Base-by-base conservation (phyloP, 2,329 filamentous ascomycete genomes). In the Fusarium sp. region DNA sequence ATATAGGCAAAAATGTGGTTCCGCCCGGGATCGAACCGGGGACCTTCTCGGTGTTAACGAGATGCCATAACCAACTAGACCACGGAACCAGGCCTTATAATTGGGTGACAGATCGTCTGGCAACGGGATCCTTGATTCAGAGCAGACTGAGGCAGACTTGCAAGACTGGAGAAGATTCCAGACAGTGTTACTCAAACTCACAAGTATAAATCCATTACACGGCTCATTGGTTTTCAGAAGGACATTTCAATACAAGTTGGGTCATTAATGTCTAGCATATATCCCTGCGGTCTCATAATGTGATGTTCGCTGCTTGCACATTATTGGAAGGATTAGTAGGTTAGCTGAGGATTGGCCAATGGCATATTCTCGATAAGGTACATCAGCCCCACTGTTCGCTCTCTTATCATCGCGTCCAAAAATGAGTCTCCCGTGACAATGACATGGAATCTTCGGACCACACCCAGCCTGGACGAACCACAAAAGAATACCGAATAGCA, bases 11-110 rank as follows among this genome's bases (percentile, higher is more conserved):
- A 56, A 56, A 15, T 44, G 12, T 56, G 52, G 52, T 56, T 56
- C 52, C 38, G 38, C 52, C 52, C 38, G 26, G 52, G 38, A 56
- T 56, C 38, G 38, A 56, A 56, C 52, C 52, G 38, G 52, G 52
- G 38, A 56, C 52, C 52, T 56, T 56, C 38, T 42, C 38, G 38
- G 52, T 56, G 38, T 56, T 56, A 56, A 56, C 38, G 38, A 56
- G 52, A 56, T 56, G 38, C 52, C 38, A 56, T 56, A 56, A 56
- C 52, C 38, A 56, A 44, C 52, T 56, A 56, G 52, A 56, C 38
- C 52, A 56, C 52, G 38, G 52, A 56, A 56, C 52, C 52, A 3
- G 5, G 38, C 12, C 38, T 44, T 56, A 5, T 44, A 18, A 56
- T 33, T 33, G 22, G 38, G 20, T 15, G 6, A 1, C 2, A 6